These are phyloP conservation scores for Mycena sanguinolenta DNA, from an alignment of 768 basidiomycete species.

Conservation along the genomic window DNA sequence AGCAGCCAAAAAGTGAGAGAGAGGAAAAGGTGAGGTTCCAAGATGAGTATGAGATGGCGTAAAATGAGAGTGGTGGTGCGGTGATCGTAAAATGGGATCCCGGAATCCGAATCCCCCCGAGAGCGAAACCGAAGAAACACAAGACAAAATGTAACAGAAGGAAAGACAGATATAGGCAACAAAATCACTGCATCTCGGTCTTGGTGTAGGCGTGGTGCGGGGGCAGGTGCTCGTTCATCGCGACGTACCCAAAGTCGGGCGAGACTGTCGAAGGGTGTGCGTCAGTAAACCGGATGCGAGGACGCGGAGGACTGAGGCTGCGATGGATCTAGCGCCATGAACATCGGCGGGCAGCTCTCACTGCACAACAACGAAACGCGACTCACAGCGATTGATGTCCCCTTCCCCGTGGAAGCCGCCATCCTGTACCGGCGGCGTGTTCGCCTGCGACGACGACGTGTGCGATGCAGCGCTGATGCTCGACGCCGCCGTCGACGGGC, in stretches of 20 bases:
- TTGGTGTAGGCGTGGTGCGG: slow-evolving; percentile 65
- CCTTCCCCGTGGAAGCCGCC: slow-evolving; percentile 72
- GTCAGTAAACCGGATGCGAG: slow-evolving; percentile 58
- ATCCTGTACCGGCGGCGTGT: slow-evolving; percentile 82
- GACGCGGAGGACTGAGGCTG: neutral
- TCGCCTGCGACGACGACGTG: slow-evolving; percentile 84
- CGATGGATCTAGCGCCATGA: neutral
- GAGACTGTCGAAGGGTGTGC: slow-evolving; percentile 68
- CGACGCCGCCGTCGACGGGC: slow-evolving; percentile 84
- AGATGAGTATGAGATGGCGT: slow-evolving; percentile 33
- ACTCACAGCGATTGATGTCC: slow-evolving; percentile 89
- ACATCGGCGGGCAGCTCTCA: slow-evolving; percentile 21
- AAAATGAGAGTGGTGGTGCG: slow-evolving; percentile 21
- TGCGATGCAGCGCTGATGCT: slow-evolving; percentile 83
- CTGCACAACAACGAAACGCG: slow-evolving; percentile 29
- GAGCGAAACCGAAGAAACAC: slow-evolving; percentile 30
- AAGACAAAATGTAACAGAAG: slow-evolving; percentile 30
- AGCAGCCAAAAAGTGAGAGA: slow-evolving; percentile 40
- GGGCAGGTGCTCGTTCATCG: slow-evolving; percentile 83
- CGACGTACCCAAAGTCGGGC: slow-evolving; percentile 88
- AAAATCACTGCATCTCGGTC: slow-evolving; percentile 59
- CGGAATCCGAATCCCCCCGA: slow-evolving; percentile 16
- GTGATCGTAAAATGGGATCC: slow-evolving; percentile 22
- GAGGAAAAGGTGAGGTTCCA: slow-evolving; percentile 42
- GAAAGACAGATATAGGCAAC: slow-evolving; percentile 31